Evolutionary conservation across 805 yeast genomes (phyloP).

Genomic region (Sugiyamaella lignohabitans): DNA sequence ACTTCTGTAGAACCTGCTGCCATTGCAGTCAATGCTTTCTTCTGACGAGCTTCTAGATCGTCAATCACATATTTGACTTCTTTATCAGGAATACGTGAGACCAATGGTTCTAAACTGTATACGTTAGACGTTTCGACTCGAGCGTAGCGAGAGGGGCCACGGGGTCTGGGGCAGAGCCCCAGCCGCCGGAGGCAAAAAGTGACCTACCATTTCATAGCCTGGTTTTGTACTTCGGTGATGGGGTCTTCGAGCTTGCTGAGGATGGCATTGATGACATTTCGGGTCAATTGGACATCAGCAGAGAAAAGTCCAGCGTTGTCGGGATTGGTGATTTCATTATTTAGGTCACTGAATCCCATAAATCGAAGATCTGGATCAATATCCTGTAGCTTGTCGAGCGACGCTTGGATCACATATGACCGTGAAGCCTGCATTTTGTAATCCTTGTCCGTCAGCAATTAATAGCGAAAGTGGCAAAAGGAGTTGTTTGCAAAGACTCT

Average conservation of each 20-base stretch:
- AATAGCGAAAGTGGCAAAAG: too few relatives aligned
- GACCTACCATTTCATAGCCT: slow-evolving; percentile 48
- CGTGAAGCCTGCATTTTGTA: slow-evolving; percentile 2
- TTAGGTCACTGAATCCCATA: slow-evolving; percentile 77
- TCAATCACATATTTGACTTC: slow-evolving; percentile 9
- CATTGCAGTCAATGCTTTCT: not conserved
- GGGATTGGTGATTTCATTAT: slow-evolving; percentile 32
- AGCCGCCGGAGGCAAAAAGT: not conserved
- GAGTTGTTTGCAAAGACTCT: too few relatives aligned
- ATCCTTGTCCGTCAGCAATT: too few relatives aligned
- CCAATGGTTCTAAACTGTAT: slow-evolving; percentile 16
- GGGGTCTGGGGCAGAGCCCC: not conserved
- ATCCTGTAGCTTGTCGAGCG: slow-evolving; percentile 18
- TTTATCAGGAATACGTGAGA: slow-evolving; percentile 4
- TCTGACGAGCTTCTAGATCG: slow-evolving; percentile 5
- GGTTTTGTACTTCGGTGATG: slow-evolving; percentile 67
- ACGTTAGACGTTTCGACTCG: not conserved
- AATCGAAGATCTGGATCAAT: slow-evolving; percentile 72
- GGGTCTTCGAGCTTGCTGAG: slow-evolving; percentile 48
- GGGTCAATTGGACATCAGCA: slow-evolving; percentile 24
- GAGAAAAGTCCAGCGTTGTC: slow-evolving; percentile 22
- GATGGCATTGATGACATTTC: slow-evolving; percentile 36
- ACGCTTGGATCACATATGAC: slow-evolving; percentile 6
- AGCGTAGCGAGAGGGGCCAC: not conserved
- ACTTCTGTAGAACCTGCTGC: not conserved